Percentiles rank a stretch among this genome's conserved stretches.
Evolutionary conservation across 129 eudicot species (phyloP).

Genomic region (Flaveria brownii): DNA sequence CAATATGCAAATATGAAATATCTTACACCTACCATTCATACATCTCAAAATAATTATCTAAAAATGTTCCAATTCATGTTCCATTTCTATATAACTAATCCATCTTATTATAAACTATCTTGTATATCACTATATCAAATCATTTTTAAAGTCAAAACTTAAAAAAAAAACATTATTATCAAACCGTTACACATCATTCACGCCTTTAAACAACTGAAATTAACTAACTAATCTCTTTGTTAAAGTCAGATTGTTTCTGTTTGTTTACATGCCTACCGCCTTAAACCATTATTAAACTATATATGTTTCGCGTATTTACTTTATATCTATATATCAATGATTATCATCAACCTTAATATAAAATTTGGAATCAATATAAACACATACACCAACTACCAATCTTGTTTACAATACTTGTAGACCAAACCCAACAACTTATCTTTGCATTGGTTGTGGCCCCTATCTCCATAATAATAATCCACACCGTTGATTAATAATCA

Average conservation of each 20-base stretch:
- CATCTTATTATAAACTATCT: background rate
- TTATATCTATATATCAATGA: background rate
- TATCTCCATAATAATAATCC: background rate
- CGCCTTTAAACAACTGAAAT: background rate
- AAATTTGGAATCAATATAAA: background rate
- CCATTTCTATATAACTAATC: too few species aligned
- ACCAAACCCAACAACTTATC: conserved; percentile 36
- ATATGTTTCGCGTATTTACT: background rate
- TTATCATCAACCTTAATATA: background rate
- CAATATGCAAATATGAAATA: too few species aligned
- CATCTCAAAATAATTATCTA: background rate
- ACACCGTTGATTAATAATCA: conserved; percentile 25
- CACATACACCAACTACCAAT: conserved; percentile 33
- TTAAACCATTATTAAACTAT: background rate
- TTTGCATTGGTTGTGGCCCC: conserved; percentile 22
- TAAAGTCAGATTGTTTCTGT: background rate
- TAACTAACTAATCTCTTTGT: background rate
- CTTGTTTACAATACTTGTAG: conserved; percentile 33
- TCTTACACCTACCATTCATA: background rate
- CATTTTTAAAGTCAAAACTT: background rate
- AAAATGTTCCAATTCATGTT: background rate
- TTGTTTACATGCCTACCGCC: background rate
- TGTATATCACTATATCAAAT: background rate
- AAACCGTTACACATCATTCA: background rate
- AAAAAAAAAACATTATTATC: background rate